Conservation (phyloP, 1,284 basidiomycete species). For the Xerocomus minutiporus region DNA sequence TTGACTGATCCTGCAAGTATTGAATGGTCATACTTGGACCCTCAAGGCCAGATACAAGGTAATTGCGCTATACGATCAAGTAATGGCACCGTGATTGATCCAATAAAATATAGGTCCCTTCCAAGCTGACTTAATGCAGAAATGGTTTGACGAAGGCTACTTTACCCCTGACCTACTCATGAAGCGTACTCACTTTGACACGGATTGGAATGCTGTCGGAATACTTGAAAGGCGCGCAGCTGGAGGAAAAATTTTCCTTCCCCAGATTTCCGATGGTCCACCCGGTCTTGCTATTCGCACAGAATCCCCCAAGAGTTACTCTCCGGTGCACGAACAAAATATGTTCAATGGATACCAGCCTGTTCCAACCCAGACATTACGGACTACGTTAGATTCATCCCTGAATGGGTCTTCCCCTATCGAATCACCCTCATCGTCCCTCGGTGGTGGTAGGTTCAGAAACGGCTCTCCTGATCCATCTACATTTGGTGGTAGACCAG, state of each 20-base stretch:
- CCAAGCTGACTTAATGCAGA: conserved; percentile 88
- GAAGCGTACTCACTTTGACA: conserved; percentile 68
- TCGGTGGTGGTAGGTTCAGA: conserved; percentile 56
- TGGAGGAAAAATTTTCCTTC: conserved; percentile 60
- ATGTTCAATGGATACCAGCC: conserved; percentile 56
- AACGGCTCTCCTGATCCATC: conserved; percentile 67
- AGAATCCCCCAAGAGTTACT: conserved; percentile 38
- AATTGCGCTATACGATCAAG: conserved; percentile 13
- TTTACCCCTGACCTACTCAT: conserved; percentile 84
- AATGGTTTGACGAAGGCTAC: conserved; percentile 92
- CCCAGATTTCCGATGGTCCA: conserved; percentile 45
- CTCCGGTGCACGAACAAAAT: conserved; percentile 36
- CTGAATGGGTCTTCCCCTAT: conserved; percentile 49
- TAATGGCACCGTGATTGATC: conserved; percentile 4
- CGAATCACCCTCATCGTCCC: conserved; percentile 67
- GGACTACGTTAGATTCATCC: conserved; percentile 59
- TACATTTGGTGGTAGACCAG: conserved; percentile 48
- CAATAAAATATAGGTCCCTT: conserved; percentile 70
- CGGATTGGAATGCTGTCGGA: conserved; percentile 61
- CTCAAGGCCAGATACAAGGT: conserved; percentile 87
- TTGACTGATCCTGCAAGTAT: conserved; percentile 60
- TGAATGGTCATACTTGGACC: conserved; percentile 92
- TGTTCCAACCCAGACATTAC: conserved; percentile 53
- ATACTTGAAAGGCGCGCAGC: conserved; percentile 50
- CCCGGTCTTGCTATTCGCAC: conserved; percentile 51